A percentile compares a stretch with the other conserved stretches of the same genome.
These are phyloP conservation scores for Yamadazyma kitorensis DNA, from an alignment of 805 yeast genomes.

Conservation along the genomic window DNA sequence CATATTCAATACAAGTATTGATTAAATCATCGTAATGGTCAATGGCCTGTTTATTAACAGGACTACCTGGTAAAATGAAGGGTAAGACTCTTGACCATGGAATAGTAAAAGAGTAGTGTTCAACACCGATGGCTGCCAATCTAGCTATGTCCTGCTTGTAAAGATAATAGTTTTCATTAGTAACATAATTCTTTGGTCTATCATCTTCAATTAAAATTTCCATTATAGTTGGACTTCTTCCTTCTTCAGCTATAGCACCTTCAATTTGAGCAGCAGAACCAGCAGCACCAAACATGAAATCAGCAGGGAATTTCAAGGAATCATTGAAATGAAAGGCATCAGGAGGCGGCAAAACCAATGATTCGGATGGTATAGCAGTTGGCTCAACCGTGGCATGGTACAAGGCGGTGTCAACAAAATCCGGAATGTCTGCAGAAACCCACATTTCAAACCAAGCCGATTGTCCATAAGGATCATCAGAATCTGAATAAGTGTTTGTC, in stretches of 20 bases:
- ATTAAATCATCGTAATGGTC: constrained; percentile 22
- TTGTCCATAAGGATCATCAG: constrained; percentile 19
- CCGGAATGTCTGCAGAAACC: constrained; percentile 11
- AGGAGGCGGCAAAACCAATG: constrained; percentile 14
- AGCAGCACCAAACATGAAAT: constrained; percentile 26
- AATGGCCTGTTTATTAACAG: constrained; percentile 26
- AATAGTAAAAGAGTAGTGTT: constrained; percentile 28
- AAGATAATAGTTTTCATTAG: constrained; percentile 29
- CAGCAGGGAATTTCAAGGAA: constrained; percentile 14
- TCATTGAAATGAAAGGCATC: constrained; percentile 15
- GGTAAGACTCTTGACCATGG: constrained; percentile 37
- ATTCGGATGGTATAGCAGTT: constrained; percentile 15
- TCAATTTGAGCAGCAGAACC: constrained; percentile 35
- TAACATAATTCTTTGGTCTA: constrained; percentile 19
- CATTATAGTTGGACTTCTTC: constrained; percentile 27
- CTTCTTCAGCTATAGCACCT: constrained; percentile 33
- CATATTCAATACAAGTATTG: constrained; percentile 19
- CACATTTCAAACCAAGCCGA: constrained; percentile 19
- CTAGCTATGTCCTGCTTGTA: constrained; percentile 32
- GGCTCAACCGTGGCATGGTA: constrained; percentile 17
- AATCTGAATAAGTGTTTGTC: constrained; percentile 13
- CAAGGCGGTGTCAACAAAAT: constrained; percentile 15
- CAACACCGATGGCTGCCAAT: constrained; percentile 29
- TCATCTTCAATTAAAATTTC: constrained; percentile 17
- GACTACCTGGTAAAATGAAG: constrained; percentile 24